phyloP scores from a whole-genome alignment of 2,329 filamentous ascomycete species.

The Tolypocladium ovalisporum region DNA sequence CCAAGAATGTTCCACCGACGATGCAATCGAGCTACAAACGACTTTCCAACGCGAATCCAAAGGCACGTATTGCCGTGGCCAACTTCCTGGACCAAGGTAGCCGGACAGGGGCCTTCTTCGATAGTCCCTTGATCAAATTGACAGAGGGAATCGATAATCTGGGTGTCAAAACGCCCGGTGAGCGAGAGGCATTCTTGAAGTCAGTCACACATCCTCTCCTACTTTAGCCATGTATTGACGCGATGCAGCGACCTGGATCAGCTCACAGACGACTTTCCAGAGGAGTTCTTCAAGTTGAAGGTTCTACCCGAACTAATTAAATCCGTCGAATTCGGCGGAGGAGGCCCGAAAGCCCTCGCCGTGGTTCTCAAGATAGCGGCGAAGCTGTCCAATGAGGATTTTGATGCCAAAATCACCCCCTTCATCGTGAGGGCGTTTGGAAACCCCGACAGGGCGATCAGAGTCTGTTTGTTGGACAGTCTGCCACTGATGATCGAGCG shows the following conservation, averaged over 20 bases:
- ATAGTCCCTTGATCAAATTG: constrained; percentile 82
- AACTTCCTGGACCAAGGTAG: constrained; percentile 86
- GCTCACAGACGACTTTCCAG: constrained; percentile 86
- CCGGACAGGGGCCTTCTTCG: constrained; percentile 76
- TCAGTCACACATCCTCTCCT: constrained; percentile 12
- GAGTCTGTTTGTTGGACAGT: constrained; percentile 83
- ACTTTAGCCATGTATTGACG: constrained; percentile 21
- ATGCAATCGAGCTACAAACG: constrained; percentile 92
- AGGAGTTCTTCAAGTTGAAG: constrained; percentile 97
- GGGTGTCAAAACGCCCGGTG: constrained; percentile 73
- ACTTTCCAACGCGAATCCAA: constrained; percentile 79
- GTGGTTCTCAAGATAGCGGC: constrained; percentile 85
- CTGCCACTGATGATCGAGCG: constrained; percentile 86
- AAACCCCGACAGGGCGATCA: constrained; percentile 83
- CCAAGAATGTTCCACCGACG: constrained; percentile 71
- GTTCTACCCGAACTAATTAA: constrained; percentile 93
- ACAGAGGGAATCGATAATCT: constrained; percentile 89
- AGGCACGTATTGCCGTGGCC: constrained; percentile 70
- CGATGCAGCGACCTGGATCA: constrained; percentile 60
- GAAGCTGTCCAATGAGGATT: constrained; percentile 84
- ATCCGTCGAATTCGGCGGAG: constrained; percentile 95
- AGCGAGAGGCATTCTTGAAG: constrained; percentile 77
- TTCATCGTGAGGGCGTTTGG: constrained; percentile 79
- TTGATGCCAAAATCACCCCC: constrained; percentile 71
- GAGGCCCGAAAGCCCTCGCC: constrained; percentile 79